These are phyloP conservation scores for Aspergillus puulaauensis DNA, from an alignment of 2,329 filamentous ascomycete genomes.

Conservation along the genomic window DNA sequence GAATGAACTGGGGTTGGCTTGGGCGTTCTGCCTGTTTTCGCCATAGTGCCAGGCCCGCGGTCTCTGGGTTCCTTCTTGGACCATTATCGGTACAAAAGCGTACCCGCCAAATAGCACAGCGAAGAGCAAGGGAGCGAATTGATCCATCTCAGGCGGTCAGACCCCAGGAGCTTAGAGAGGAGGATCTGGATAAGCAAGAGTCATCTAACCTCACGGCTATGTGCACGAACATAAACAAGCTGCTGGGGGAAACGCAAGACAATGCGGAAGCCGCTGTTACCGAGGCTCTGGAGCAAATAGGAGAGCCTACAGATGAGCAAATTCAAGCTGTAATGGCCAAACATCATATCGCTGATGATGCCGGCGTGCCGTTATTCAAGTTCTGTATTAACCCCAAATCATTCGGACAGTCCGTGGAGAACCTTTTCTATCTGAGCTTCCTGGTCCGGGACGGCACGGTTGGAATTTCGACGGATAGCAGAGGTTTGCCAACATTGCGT, in stretches of 20 bases:
- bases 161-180: conserved; percentile 73
- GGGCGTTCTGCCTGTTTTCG: conserved; percentile 76
- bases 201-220: conserved; percentile 76
- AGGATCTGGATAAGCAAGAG: conserved; percentile 73
- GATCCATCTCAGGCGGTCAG: conserved; percentile 66
- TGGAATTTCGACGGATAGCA: conserved; percentile 69
- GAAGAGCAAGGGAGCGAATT: conserved; percentile 67
- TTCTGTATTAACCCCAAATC: conserved; percentile 88
- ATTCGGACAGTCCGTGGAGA: conserved; percentile 94
- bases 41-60: conserved; percentile 69
- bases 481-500: conserved; percentile 78
- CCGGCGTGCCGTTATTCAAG: conserved; percentile 75
- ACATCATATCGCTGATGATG: conserved; percentile 64
- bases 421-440: conserved; percentile 95
- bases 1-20: conserved; percentile 81
- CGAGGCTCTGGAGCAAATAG: conserved; percentile 36
- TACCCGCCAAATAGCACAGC: conserved; percentile 66
- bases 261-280: conserved; percentile 51
- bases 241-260: conserved; percentile 50
- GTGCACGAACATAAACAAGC: conserved; percentile 70
- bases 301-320: conserved; percentile 39
- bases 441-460: conserved; percentile 83
- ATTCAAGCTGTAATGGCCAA: conserved; percentile 59
- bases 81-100: conserved; percentile 89
- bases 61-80: conserved; percentile 82